These are phyloP conservation scores for Xylaria sp. DNA, from an alignment of 2,329 filamentous ascomycete genomes.

Conservation along the genomic window DNA sequence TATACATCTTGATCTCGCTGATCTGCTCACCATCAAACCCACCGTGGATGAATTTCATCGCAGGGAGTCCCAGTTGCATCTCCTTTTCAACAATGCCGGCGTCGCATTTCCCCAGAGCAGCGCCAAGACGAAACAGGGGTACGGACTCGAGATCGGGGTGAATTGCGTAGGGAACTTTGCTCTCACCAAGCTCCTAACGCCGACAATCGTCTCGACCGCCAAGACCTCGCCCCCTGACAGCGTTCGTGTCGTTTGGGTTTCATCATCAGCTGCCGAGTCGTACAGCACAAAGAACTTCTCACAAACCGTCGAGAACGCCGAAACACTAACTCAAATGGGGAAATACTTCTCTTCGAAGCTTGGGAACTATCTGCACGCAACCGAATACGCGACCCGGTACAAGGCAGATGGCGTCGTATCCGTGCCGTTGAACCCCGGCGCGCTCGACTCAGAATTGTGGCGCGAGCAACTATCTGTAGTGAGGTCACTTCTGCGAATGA, in stretches of 20 bases:
- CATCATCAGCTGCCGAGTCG: constrained; percentile 27
- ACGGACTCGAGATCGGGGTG: constrained; percentile 42
- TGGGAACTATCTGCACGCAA: constrained; percentile 34
- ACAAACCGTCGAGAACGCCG: constrained; percentile 36
- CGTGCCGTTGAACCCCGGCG: constrained; percentile 35
- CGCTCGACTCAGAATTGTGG: constrained; percentile 32
- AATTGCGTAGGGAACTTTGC: constrained; percentile 41
- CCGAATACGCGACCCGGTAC: constrained; percentile 34
- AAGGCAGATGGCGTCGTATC: constrained; percentile 34
- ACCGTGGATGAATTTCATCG: constrained; percentile 62
- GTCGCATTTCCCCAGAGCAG: constrained; percentile 58
- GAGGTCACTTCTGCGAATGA: constrained; percentile 16
- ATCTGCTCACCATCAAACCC: constrained; percentile 47
- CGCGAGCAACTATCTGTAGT: constrained; percentile 20
- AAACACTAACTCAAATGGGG: constrained; percentile 20
- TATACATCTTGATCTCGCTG: constrained; percentile 28
- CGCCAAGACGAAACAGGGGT: constrained; percentile 45
- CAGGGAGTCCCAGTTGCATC: constrained; percentile 64
- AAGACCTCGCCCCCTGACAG: constrained; percentile 26
- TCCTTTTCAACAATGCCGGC: constrained; percentile 62
- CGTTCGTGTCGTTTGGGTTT: constrained; percentile 40
- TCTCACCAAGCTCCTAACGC: constrained; percentile 38
- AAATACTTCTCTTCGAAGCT: constrained; percentile 39
- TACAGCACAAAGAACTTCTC: constrained; percentile 33
- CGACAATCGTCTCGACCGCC: constrained; percentile 31